A percentile compares a stretch with the other conserved stretches of the same genome.
These are phyloP conservation scores for Syzygium aqueum DNA, from an alignment of 345 rosid genomes.

Conservation along the genomic window DNA sequence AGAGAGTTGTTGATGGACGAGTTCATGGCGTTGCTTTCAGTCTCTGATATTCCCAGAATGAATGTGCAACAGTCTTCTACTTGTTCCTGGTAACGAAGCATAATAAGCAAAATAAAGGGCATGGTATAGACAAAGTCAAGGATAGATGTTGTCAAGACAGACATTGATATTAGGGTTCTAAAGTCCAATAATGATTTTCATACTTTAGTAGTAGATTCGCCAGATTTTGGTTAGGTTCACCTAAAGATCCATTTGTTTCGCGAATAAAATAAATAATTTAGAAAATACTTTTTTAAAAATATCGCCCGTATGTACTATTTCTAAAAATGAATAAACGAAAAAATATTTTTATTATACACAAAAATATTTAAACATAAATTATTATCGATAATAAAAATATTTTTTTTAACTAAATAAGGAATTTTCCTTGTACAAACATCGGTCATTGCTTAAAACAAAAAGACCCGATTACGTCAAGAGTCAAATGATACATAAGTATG, in stretches of 20 bases:
- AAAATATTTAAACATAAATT: too few species aligned
- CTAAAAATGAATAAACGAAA: too few species aligned
- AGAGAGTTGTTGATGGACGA: background rate
- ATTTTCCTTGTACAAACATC: background rate
- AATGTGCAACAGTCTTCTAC: constrained; percentile 44
- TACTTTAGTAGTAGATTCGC: background rate
- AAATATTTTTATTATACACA: too few species aligned
- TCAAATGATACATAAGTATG: background rate
- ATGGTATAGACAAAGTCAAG: background rate
- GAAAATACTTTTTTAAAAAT: too few species aligned
- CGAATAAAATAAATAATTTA: too few species aligned
- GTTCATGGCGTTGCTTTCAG: background rate
- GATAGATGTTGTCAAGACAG: background rate
- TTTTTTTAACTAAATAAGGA: background rate
- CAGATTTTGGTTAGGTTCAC: background rate
- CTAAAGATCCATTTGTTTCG: too few species aligned
- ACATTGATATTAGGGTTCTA: background rate
- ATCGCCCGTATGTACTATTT: too few species aligned
- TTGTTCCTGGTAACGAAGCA: constrained; percentile 40
- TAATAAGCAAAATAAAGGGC: background rate
- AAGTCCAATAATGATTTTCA: background rate
- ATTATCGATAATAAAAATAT: too few species aligned
- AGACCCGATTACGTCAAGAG: background rate
- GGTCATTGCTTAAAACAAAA: background rate
- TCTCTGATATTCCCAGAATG: constrained; percentile 24